phyloP scores from a whole-genome alignment of 495 filamentous ascomycete genomes.

The Poronia punctata region DNA sequence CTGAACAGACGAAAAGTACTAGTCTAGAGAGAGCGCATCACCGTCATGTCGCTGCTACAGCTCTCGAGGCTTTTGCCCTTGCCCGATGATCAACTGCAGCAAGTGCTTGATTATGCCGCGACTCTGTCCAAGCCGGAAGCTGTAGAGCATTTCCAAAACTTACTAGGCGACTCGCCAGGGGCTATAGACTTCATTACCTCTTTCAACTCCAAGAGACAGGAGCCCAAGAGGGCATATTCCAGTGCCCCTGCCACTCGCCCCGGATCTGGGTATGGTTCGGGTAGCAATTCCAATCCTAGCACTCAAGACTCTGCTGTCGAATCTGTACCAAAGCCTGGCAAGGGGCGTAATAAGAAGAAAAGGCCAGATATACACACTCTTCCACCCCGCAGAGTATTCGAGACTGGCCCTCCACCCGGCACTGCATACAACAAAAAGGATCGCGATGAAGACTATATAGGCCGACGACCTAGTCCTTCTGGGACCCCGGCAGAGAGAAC shows the following conservation, averaged over 20 bases:
- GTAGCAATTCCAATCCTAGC: not conserved
- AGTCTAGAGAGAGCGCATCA: not conserved
- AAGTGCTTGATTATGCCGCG: slow-evolving; percentile 73
- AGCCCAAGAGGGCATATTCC: slow-evolving; percentile 20
- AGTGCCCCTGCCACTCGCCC: not conserved
- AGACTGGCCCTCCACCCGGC: slow-evolving; percentile 29
- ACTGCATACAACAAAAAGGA: slow-evolving; percentile 38
- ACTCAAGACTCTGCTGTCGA: slow-evolving; percentile 19
- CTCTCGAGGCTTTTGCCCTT: slow-evolving; percentile 73
- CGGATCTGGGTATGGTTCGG: not conserved
- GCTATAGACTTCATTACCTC: slow-evolving; percentile 86
- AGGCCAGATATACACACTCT: slow-evolving; percentile 54
- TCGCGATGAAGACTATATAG: slow-evolving; percentile 33
- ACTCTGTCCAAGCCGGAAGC: slow-evolving; percentile 63
- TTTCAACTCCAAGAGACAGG: slow-evolving; percentile 69
- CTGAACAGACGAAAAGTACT: not conserved
- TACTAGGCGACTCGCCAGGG: slow-evolving; percentile 80
- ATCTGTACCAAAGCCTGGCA: slow-evolving; percentile 22
- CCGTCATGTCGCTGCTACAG: slow-evolving; percentile 54
- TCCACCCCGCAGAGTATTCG: slow-evolving; percentile 59
- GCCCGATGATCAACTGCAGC: slow-evolving; percentile 72
- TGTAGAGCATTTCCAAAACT: slow-evolving; percentile 75
- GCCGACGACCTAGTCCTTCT: slow-evolving; percentile 25
- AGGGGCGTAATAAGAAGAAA: slow-evolving; percentile 45
- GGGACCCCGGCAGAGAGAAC: slow-evolving; percentile 25